A percentile compares a stretch with the other conserved stretches of the same genome.
phyloP scores from a whole-genome alignment of 2,329 filamentous ascomycete genomes.

The Chaetoscypha palmicola region DNA sequence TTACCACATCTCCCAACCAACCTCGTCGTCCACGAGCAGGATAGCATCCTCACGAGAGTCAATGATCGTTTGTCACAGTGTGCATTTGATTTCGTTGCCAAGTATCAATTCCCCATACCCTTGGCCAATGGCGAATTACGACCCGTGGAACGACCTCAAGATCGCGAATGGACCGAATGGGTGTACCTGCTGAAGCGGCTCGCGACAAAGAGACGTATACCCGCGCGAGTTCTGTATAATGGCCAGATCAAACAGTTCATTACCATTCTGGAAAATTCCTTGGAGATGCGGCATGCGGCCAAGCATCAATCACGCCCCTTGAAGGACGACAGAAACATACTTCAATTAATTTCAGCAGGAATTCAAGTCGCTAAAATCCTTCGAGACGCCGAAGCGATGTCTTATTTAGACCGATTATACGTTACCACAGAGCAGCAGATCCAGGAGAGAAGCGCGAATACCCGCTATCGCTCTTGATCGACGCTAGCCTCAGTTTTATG shows the following conservation, averaged over 20 bases:
- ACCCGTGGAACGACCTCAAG: constrained; percentile 64
- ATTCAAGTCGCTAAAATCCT: constrained; percentile 84
- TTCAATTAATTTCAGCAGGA: constrained; percentile 80
- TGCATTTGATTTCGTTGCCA: constrained; percentile 84
- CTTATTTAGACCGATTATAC: constrained; percentile 73
- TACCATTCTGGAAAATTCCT: constrained; percentile 78
- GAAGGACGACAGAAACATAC: constrained; percentile 82
- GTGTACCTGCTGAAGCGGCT: constrained; percentile 79
- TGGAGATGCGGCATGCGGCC: constrained; percentile 80
- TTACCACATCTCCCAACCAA: constrained; percentile 77
- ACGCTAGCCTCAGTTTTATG: background rate
- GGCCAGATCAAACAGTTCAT: constrained; percentile 89
- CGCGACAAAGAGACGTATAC: constrained; percentile 79
- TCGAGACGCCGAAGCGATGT: constrained; percentile 77
- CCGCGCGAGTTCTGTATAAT: constrained; percentile 76
- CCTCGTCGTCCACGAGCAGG: constrained; percentile 76
- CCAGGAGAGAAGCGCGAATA: constrained; percentile 50
- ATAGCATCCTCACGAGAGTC: constrained; percentile 70
- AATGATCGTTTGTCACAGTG: constrained; percentile 81
- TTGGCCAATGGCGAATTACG: constrained; percentile 66
- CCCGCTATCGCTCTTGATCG: constrained; percentile 24
- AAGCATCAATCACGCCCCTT: constrained; percentile 77
- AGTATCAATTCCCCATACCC: constrained; percentile 85
- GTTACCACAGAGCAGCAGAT: constrained; percentile 74
- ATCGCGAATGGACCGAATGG: constrained; percentile 89